A percentile compares a stretch with the other conserved stretches of the same genome.
phyloP scores from a whole-genome alignment of 352 stramenopile genomes.

The Pythium guiyangense region DNA sequence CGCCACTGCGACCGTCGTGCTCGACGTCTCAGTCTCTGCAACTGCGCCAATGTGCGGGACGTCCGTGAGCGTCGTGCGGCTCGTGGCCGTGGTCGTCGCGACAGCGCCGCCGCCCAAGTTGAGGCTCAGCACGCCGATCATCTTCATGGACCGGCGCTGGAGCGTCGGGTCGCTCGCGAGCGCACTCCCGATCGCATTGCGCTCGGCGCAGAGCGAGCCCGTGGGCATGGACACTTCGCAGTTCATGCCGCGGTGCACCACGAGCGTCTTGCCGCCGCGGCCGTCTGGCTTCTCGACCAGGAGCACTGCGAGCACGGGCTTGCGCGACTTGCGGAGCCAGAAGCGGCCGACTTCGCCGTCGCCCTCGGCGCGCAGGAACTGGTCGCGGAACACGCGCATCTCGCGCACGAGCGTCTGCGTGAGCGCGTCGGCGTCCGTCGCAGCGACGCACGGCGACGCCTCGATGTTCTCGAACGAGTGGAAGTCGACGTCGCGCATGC shows the following conservation, averaged over 20 bases:
- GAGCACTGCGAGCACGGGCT: constrained; percentile 96
- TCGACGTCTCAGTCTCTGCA: no score
- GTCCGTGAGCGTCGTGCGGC: no score
- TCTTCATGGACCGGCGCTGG: constrained; percentile 89
- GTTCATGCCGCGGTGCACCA: constrained; percentile 96
- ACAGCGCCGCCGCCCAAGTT: constrained; percentile 35
- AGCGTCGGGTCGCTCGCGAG: constrained; percentile 93
- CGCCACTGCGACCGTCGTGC: no score
- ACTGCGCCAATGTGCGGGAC: no score
- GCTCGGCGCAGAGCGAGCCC: no score
- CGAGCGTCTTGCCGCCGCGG: constrained; percentile 35
- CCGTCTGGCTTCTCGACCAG: constrained; percentile 88
- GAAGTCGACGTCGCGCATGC: no score
- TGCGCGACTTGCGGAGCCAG: constrained; percentile 98
- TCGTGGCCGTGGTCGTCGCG: no score
- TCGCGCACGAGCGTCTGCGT: no score
- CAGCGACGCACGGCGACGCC: no score
- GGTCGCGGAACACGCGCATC: no score
- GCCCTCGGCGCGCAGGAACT: constrained; percentile 72
- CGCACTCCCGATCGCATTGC: constrained; percentile 97
- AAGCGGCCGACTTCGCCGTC: constrained; percentile 92
- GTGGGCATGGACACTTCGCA: constrained; percentile 98
- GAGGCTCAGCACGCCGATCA: constrained; percentile 94
- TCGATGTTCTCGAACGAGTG: no score
- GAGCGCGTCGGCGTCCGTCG: no score